Percentiles rank a stretch among this genome's conserved stretches.
Evolutionary conservation across 495 filamentous ascomycete species (phyloP).

Genomic region (Xylaria telfairii): DNA sequence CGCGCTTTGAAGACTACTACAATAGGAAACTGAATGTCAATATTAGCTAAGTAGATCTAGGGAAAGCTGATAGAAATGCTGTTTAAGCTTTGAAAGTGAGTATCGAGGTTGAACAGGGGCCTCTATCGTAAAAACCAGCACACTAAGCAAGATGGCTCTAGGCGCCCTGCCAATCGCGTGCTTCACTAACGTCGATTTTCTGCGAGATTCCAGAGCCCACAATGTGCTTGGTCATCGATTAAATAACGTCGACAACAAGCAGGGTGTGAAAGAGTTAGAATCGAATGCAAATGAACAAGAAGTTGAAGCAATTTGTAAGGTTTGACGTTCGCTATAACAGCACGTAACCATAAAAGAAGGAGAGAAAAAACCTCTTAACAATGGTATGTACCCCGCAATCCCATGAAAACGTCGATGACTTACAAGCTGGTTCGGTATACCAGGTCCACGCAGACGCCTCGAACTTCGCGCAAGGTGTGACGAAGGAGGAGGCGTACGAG

Average conservation of each 20-base stretch:
- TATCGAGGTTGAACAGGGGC: neutral
- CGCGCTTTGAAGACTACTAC: neutral
- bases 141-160: neutral
- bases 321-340: neutral
- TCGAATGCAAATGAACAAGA: neutral
- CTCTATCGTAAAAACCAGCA: no score
- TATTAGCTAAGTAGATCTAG: neutral
- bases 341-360: neutral
- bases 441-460: slow-evolving; percentile 90
- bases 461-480: slow-evolving; percentile 67
- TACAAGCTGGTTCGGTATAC: neutral
- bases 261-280: neutral
- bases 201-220: slow-evolving; percentile 7
- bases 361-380: neutral
- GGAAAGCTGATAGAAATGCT: neutral
- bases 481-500: slow-evolving; percentile 77
- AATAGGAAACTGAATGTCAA: neutral
- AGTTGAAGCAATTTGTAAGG: neutral
- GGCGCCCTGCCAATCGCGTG: slow-evolving; percentile 5
- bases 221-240: neutral
- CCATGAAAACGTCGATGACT: slow-evolving; percentile 5
- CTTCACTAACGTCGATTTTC: slow-evolving; percentile 5
- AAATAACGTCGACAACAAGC: neutral
- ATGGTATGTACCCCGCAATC: slow-evolving; percentile 10
- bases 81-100: neutral